phyloP scores from a whole-genome alignment of 1,139 yeast genomes.

The Yamadazyma jaroonii region DNA sequence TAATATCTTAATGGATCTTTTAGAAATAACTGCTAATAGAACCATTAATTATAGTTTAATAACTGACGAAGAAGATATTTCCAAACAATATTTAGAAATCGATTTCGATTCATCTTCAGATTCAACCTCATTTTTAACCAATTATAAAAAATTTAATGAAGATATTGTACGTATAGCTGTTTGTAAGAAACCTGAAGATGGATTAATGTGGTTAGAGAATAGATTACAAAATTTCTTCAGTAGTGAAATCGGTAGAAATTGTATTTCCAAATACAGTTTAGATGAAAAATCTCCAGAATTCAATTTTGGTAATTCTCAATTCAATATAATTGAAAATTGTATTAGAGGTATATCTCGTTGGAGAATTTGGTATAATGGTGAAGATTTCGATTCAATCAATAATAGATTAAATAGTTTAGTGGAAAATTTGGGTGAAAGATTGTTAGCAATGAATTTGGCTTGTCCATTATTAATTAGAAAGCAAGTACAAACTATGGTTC shows the following conservation, averaged over 20 bases:
- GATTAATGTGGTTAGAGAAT: conserved; percentile 77
- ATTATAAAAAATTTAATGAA: conserved; percentile 81
- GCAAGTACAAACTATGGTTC: conserved; percentile 91
- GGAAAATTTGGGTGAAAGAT: conserved; percentile 73
- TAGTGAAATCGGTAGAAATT: conserved; percentile 66
- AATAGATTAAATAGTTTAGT: conserved; percentile 59
- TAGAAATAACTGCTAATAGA: conserved; percentile 78
- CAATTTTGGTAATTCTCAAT: conserved; percentile 76
- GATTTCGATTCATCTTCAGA: conserved; percentile 92
- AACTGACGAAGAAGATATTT: conserved; percentile 61
- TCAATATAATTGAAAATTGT: conserved; percentile 84
- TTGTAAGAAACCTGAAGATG: conserved; percentile 81
- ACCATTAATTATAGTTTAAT: conserved; percentile 64
- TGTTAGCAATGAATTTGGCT: conserved; percentile 69
- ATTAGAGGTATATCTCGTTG: conserved; percentile 94
- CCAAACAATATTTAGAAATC: conserved; percentile 64
- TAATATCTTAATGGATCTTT: conserved; percentile 58
- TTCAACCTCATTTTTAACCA: conserved; percentile 69
- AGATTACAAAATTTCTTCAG: conserved; percentile 72
- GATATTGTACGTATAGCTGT: conserved; percentile 87
- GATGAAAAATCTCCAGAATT: conserved; percentile 68
- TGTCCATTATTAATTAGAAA: conserved; percentile 83
- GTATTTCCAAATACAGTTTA: conserved; percentile 55
- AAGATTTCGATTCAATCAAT: conserved; percentile 60
- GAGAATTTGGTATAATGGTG: conserved; percentile 83